These are phyloP conservation scores for Paramecium pentaurelia DNA, from an alignment of 73 alveolate genomes.

Conservation along the genomic window DNA sequence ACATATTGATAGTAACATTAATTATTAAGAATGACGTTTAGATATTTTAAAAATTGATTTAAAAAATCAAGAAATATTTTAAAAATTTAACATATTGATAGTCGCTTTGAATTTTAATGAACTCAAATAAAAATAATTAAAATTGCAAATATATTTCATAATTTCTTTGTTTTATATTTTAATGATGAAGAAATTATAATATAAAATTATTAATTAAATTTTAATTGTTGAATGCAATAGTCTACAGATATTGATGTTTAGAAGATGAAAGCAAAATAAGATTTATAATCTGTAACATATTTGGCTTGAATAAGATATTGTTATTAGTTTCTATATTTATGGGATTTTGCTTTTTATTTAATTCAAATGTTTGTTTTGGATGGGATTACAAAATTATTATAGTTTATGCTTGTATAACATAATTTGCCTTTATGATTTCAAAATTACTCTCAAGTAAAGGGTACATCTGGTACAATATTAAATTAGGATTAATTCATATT, in stretches of 20 bases:
- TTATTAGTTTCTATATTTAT: not conserved
- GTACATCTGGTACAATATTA: not conserved
- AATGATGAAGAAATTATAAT: not conserved
- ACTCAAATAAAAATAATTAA: not conserved
- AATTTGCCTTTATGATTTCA: slow-evolving; percentile 13
- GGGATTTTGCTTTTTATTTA: not conserved
- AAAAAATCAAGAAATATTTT: too few species aligned
- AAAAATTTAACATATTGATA: not conserved
- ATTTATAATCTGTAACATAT: slow-evolving; percentile 4
- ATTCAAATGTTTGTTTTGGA: slow-evolving; percentile 13
- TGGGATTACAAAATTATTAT: slow-evolving; percentile 34
- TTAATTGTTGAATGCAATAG: not conserved
- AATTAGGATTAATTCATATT: not conserved
- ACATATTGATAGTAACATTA: not conserved
- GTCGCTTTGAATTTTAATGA: not conserved
- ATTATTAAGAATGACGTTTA: too few species aligned
- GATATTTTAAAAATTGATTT: too few species aligned
- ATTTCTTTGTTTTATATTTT: not conserved
- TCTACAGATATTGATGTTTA: not conserved
- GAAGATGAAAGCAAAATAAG: slow-evolving; percentile 22
- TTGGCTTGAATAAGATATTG: not conserved
- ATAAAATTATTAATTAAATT: not conserved
- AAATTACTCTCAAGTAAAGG: not conserved
- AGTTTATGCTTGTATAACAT: not conserved
- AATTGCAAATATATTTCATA: too few species aligned